Conservation (phyloP, 2,329 filamentous ascomycete species). For the Neobulgaria alba region DNA sequence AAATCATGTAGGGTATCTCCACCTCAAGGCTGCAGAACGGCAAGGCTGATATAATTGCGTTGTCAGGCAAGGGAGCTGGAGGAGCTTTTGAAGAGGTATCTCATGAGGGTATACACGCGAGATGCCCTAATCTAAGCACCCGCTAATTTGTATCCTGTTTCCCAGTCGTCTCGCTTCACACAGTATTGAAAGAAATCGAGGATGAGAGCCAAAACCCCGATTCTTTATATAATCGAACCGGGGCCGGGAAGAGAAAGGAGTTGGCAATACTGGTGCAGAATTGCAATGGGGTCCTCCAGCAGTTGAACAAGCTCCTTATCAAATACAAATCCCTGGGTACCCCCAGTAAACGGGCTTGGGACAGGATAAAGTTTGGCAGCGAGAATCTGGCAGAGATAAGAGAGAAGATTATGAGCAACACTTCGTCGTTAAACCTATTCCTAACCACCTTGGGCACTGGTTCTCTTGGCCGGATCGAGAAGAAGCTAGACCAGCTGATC, state of each 20-base stretch:
- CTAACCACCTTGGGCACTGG: slow-evolving; percentile 3
- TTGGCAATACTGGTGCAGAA: slow-evolving; percentile 4
- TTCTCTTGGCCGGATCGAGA: slow-evolving; percentile 4
- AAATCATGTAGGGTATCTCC: slow-evolving; percentile 1
- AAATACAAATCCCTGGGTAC: slow-evolving; percentile 12
- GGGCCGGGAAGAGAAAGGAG: slow-evolving; percentile 3
- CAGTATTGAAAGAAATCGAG: slow-evolving; percentile 6
- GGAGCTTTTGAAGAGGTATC: slow-evolving; percentile 7
- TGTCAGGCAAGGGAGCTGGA: slow-evolving; percentile 6
- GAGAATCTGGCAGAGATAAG: slow-evolving; percentile 16
- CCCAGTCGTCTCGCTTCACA: slow-evolving; percentile 6
- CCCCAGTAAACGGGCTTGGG: slow-evolving; percentile 18
- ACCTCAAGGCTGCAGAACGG: not conserved
- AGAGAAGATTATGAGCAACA: slow-evolving; percentile 20
- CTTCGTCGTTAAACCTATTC: slow-evolving; percentile 15
- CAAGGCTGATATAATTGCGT: not conserved
- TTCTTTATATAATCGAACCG: slow-evolving; percentile 8
- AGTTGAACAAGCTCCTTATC: slow-evolving; percentile 8
- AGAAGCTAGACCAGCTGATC: slow-evolving; percentile 4
- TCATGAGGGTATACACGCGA: slow-evolving; percentile 5
- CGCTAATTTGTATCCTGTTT: too few species aligned
- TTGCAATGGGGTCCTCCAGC: slow-evolving; percentile 12
- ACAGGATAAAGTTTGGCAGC: slow-evolving; percentile 19
- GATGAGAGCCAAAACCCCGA: slow-evolving; percentile 8
- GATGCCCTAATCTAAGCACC: not conserved